Evolutionary conservation across 208 protist species (phyloP).

Genomic region (Acanthamoeba castellanii): DNA sequence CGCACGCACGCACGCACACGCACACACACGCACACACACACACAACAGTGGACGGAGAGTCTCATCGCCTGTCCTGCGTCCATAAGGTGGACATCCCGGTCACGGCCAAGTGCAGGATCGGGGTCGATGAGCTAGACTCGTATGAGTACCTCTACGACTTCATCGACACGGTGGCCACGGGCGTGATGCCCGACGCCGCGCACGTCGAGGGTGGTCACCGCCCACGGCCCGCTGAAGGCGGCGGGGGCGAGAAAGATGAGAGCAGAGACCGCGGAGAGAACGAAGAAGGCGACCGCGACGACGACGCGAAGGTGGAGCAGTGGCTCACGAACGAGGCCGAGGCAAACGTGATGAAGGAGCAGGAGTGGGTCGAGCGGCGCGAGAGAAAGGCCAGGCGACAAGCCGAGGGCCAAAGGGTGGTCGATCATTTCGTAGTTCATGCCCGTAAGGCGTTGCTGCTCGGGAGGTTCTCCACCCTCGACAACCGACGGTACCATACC

Average conservation of each 20-base stretch:
- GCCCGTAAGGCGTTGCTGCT: neutral
- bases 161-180: neutral
- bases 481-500: neutral
- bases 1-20: neutral
- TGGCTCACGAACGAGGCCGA: neutral
- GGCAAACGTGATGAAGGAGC: neutral
- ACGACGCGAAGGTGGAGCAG: neutral
- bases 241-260: neutral
- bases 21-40: too few relatives aligned
- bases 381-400: neutral
- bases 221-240: neutral
- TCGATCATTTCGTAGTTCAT: neutral
- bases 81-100: neutral
- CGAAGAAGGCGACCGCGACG: neutral
- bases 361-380: neutral
- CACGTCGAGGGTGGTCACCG: too few relatives aligned
- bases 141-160: conserved; percentile 24
- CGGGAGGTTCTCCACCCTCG: neutral
- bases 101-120: conserved; percentile 46
- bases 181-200: neutral
- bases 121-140: conserved; percentile 25
- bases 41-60: neutral
- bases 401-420: neutral
- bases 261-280: neutral
- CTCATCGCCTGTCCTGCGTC: neutral